Evolutionary conservation across 495 filamentous ascomycete species (phyloP), one percentile per base, ranked within the genome.

Genomic region (Eremomyces bilateralis): DNA sequence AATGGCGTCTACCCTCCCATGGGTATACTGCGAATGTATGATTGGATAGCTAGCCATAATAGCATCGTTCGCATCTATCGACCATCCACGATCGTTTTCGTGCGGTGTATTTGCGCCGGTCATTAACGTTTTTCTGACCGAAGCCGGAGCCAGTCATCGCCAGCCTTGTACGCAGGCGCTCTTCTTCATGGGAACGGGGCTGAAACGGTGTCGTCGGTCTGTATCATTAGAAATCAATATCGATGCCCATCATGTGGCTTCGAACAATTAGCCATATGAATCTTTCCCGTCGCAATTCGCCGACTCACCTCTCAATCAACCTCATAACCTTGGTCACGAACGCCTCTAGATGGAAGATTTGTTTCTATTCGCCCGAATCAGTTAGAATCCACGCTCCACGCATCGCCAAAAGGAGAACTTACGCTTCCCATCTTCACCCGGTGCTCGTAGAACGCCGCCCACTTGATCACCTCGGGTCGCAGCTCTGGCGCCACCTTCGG

Each of bases 311-410:
- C 61, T 97, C 88, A 35, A 85, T 67, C 35, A 97, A 73, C 43
- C 85, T 68, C 82, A 97, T 94, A 51, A 92, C 85, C 59, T 92
- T 93, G 20, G 90, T 85, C 21, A 97, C 85, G 57, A 95, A 97
- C 16, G 88, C 88, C 59, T 97, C 88, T 0, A 97, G 65, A 45
- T 97, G 88, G 53, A 97, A 97, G 31, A 97, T 94, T 17, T 84
- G 74, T 67, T 97, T 97, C 62, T 73, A 6, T 4, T 21, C n/a
- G n/a, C n/a, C n/a, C n/a, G n/a, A 36, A n/a, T 10, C 2, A 21
- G 20, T 29, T 21, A 8, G 15, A 3, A 16, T 15, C 21, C 13
- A 17, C 1, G 35, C 10, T 38, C 8, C 35, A 27, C 8, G 18
- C 4, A 29, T n/a, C n/a, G n/a, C n/a, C n/a, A 25, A 19, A 17